Conservation (phyloP, 306 rosid species). For the Cucurbita moschata region DNA sequence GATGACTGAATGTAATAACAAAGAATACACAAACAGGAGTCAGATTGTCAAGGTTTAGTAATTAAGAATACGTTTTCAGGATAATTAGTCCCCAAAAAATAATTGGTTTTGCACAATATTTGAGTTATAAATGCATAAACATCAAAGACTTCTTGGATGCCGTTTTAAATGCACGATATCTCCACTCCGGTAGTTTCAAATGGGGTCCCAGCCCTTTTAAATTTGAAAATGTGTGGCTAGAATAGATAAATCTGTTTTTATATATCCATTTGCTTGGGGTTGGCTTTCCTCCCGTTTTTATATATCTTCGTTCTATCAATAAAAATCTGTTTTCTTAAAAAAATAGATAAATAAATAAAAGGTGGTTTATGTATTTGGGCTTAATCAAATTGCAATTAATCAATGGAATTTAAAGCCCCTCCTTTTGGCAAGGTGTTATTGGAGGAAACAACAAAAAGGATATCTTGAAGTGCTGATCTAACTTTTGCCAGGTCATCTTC, state of each 20-base stretch:
- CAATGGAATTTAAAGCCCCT: neutral
- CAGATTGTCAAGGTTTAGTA: neutral
- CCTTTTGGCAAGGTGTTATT: neutral
- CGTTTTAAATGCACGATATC: too few species aligned
- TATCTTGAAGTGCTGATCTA: conserved; percentile 60
- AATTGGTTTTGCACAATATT: neutral
- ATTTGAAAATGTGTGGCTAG: too few species aligned
- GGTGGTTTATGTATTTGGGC: neutral
- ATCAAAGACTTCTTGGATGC: neutral
- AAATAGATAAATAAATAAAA: too few species aligned
- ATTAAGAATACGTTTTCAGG: neutral
- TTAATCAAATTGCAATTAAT: neutral
- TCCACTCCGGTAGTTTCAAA: too few species aligned
- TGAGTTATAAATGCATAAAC: neutral
- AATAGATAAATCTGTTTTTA: too few species aligned
- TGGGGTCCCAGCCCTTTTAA: too few species aligned
- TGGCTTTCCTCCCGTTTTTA: too few species aligned
- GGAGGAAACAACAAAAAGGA: conserved; percentile 36
- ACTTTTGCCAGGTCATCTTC: conserved; percentile 58
- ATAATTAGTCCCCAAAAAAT: neutral
- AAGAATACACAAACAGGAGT: neutral
- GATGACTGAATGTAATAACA: neutral
- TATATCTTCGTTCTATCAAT: too few species aligned
- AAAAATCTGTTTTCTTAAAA: too few species aligned
- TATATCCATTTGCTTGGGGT: too few species aligned